These are phyloP conservation scores for Elaeagnus macrophylla DNA, from an alignment of 306 rosid genomes.

Conservation along the genomic window DNA sequence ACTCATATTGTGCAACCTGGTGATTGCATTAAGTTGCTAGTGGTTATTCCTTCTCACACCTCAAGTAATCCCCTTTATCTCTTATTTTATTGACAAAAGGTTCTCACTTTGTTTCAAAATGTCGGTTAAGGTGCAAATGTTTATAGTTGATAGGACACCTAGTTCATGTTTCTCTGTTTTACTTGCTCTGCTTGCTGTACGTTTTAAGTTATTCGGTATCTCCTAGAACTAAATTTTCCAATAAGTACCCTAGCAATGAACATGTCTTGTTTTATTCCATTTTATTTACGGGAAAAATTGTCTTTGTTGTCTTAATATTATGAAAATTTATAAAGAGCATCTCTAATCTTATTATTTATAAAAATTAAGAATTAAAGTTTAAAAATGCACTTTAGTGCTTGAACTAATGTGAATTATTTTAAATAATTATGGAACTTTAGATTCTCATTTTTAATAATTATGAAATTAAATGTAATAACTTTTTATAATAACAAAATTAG, in stretches of 20 bases:
- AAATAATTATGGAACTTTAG: no score
- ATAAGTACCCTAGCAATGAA: background rate
- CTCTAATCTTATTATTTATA: no score
- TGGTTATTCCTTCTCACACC: conserved; percentile 52
- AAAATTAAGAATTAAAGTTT: no score
- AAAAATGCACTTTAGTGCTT: no score
- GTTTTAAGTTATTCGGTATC: background rate
- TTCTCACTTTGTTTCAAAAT: conserved; percentile 5
- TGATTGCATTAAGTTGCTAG: conserved; percentile 78
- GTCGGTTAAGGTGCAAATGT: background rate
- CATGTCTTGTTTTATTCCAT: background rate
- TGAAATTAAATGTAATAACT: no score
- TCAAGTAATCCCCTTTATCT: conserved; percentile 36
- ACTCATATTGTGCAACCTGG: conserved; percentile 95
- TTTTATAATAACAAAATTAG: no score
- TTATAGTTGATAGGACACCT: background rate
- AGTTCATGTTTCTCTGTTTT: background rate
- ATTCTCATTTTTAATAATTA: no score
- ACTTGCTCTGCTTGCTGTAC: background rate
- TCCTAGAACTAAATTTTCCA: background rate
- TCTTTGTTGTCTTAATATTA: no score
- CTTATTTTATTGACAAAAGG: conserved; percentile 3
- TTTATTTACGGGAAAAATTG: no score
- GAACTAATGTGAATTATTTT: no score
- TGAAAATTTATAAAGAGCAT: no score